Evolutionary conservation across 164 flowering plant genomes (phyloP).

Genomic region (Berberis vulgaris): DNA sequence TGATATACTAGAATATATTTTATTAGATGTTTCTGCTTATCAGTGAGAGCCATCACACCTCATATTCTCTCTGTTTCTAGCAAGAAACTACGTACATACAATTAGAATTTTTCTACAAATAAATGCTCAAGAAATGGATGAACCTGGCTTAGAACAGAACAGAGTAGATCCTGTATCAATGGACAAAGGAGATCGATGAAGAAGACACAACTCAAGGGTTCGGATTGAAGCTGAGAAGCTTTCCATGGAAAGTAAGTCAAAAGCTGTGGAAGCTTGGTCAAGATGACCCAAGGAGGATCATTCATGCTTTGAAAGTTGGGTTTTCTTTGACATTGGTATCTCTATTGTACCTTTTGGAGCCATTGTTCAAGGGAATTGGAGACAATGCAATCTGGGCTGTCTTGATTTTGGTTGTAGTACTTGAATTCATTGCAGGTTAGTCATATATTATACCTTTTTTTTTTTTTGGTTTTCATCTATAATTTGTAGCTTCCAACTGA

Average conservation of each 20-base stretch:
- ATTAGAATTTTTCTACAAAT: no score
- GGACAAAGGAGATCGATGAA: background rate
- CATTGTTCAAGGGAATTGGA: conserved; percentile 65
- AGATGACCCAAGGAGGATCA: conserved; percentile 67
- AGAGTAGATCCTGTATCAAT: no score
- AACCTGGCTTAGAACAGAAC: no score
- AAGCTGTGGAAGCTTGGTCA: conserved; percentile 43
- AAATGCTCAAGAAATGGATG: no score
- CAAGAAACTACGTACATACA: no score
- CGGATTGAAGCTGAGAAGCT: conserved; percentile 18
- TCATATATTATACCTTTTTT: background rate
- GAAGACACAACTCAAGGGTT: background rate
- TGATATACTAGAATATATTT: no score
- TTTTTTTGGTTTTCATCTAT: background rate
- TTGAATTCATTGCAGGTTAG: conserved; percentile 89
- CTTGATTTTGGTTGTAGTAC: conserved; percentile 90
- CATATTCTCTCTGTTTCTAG: no score
- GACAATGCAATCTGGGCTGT: conserved; percentile 87
- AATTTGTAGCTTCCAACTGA: no score
- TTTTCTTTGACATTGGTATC: conserved; percentile 70
- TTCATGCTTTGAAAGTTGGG: conserved; percentile 83
- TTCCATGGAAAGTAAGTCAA: background rate
- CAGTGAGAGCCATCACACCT: no score
- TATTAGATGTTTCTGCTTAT: no score
- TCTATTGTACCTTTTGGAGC: conserved; percentile 63